Evolutionary conservation across 2,329 filamentous ascomycete genomes (phyloP).

Genomic region (Leptographium flavum): DNA sequence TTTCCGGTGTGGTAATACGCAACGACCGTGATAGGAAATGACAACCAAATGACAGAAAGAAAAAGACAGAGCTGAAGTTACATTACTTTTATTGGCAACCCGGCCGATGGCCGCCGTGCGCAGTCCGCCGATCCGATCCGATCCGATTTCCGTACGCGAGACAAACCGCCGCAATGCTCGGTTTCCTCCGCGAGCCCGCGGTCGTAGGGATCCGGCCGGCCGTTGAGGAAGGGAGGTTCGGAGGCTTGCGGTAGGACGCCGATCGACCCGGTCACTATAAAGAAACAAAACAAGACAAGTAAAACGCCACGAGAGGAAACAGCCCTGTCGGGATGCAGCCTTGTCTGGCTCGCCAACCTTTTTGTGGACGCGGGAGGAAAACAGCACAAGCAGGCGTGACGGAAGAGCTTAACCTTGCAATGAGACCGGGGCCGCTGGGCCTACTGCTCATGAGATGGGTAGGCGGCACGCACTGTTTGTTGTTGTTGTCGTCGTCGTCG

Average conservation of each 20-base stretch:
- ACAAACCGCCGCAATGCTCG: neutral
- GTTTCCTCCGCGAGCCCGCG: neutral
- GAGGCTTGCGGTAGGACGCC: conserved; percentile 1
- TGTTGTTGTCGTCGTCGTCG: neutral
- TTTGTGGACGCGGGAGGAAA: neutral
- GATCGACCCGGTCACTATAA: conserved; percentile 11
- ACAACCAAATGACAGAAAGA: neutral
- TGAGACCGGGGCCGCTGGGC: neutral
- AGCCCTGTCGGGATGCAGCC: neutral
- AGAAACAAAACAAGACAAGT: conserved; percentile 1
- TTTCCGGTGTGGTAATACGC: neutral
- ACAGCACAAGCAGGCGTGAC: neutral
- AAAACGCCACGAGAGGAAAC: neutral
- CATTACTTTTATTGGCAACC: conserved; percentile 1
- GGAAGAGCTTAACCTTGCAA: neutral
- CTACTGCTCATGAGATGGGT: neutral
- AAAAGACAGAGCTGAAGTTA: neutral
- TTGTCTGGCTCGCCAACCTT: neutral
- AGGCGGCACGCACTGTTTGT: neutral
- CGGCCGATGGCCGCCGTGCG: neutral
- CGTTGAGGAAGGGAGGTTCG: neutral
- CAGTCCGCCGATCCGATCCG: neutral
- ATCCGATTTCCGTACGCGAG: neutral
- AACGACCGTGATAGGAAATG: neutral
- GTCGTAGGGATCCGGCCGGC: neutral